Base-by-base conservation (phyloP, 1,284 basidiomycete species). In the Leccinum subrobustum region DNA sequence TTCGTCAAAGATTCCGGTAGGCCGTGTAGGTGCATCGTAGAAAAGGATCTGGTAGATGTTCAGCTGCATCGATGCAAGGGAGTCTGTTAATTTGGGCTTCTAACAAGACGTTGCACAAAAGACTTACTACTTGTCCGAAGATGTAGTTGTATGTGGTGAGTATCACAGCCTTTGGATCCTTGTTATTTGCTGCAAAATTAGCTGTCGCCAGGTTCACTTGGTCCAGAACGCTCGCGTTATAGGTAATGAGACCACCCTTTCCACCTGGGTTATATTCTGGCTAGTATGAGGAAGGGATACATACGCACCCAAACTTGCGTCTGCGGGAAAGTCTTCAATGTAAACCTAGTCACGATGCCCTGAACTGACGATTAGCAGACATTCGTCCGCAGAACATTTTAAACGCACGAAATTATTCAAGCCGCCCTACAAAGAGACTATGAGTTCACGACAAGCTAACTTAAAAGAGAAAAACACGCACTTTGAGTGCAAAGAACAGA, bases 341-440 rank as follows among this genome's bases (percentile, higher is more conserved):
- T 83, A 65, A 87, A 84, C 57, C 77, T 78, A 1, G 85, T 87
- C 4, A 87, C 84, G 39, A 87, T 83, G 1, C 85, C 85, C 85
- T 87, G 39, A n/a, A 42, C 48, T n/a, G 23, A 31, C 16, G 8
- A 16, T 61, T 7, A 47, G 31, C 52, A 50, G 25, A 50, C 23
- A 23, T 7, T 33, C 25, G 0, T 12, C 12, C 0, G 2, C 4
- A 51, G 3, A 50, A 9, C 2, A 31, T 16, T 25, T n/a, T 35
- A 8, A 5, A 74, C 81, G 60, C 59, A 84, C 85, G 61, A 84
- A 87, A 66, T 87, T 87, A 63, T 87, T 87, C 63, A 79, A 73
- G 12, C 84, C 83, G 39, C 84, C 85, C 83, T 66, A 47, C 25
- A 8, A 50, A 20, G 31, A 14, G 52, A 9, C 11, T n/a, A 58